Evolutionary conservation across 2,329 filamentous ascomycete genomes (phyloP), one percentile per base, ranked within the genome.

Genomic region (Verticillium nubilum): DNA sequence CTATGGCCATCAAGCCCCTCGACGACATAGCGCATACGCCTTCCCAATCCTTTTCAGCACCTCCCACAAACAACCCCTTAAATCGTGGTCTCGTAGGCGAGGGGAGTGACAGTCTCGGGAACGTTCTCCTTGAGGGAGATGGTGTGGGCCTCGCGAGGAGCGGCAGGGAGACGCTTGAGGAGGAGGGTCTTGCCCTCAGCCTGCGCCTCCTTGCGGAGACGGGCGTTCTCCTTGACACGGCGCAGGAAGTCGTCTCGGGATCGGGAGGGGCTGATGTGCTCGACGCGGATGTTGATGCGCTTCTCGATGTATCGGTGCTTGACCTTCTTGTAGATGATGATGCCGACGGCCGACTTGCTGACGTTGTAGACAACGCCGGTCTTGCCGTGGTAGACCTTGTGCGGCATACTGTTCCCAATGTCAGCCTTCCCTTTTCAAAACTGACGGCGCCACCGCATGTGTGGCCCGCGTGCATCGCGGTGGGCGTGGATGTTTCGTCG

Each of bases 311-410:
- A 99, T 76, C 94, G 91, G 89, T 98, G 95, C 83, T 93, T 92
- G 78, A 99, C 95, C 81, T 96, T 92, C 88, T 97, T 97, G 90
- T 96, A 94, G 83, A 99, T 91, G 83, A 99, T 97, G 80, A 99
- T 90, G 74, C 95, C 95, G 77, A 99, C 92, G 68, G 95, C 91
- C 73, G 87, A 90, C 88, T 97, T 97, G 82, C 94, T 95, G 74
- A 99, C 95, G 86, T 99, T 99, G 91, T 96, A 97, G 82, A 97
- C 83, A 73, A 97, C 91, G 77, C 92, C 92, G 67, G 93, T 97
- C 91, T 98, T 98, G 76, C 94, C 95, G 87, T 98, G 93, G 89
- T 96, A 97, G 83, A 97, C 90, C 87, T 97, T 97, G 89, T 93
- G 92, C 73, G 94, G 93, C 92, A 97, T 95, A 85, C 92, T 92